These are phyloP conservation scores for Cerrena zonata DNA, from an alignment of 1,284 basidiomycete species.

Conservation along the genomic window DNA sequence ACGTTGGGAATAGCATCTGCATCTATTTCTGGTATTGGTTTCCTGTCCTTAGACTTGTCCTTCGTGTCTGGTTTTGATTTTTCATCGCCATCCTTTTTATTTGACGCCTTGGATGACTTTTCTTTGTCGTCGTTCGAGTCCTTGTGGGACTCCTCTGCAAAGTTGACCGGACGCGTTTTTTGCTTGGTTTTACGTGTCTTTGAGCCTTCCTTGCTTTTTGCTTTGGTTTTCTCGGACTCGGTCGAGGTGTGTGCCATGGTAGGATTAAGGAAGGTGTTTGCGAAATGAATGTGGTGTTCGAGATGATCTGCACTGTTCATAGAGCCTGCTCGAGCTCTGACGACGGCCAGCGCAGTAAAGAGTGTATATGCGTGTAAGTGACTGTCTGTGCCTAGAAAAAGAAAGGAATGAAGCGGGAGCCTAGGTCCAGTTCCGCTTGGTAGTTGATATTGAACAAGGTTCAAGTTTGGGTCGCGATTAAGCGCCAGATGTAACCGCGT, in stretches of 20 bases:
- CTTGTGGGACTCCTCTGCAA: slow-evolving; percentile 12
- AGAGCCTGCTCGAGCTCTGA: neutral
- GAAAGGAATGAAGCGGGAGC: too few species aligned
- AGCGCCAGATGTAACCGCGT: slow-evolving; percentile 5
- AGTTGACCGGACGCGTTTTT: slow-evolving; percentile 6
- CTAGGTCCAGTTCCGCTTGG: too few species aligned
- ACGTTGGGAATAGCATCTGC: slow-evolving; percentile 49
- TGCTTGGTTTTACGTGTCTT: slow-evolving; percentile 1
- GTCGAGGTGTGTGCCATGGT: neutral
- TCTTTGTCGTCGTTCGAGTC: slow-evolving; percentile 4
- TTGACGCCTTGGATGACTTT: neutral
- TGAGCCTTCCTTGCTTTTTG: neutral
- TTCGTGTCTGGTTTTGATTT: slow-evolving; percentile 16
- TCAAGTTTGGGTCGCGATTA: neutral
- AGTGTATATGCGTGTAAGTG: too few species aligned
- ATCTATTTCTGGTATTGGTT: slow-evolving; percentile 24
- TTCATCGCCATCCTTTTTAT: slow-evolving; percentile 7
- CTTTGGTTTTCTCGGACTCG: slow-evolving; percentile 1
- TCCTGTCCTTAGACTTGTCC: slow-evolving; percentile 23
- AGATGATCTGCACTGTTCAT: neutral
- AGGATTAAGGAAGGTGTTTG: neutral
- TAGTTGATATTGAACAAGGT: too few species aligned
- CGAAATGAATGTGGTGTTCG: slow-evolving; percentile 1
- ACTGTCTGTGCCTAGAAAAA: too few species aligned
- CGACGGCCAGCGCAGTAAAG: slow-evolving; percentile 8